Base-by-base conservation (phyloP, 2,329 filamentous ascomycete species). In the Akanthomyces muscarius region DNA sequence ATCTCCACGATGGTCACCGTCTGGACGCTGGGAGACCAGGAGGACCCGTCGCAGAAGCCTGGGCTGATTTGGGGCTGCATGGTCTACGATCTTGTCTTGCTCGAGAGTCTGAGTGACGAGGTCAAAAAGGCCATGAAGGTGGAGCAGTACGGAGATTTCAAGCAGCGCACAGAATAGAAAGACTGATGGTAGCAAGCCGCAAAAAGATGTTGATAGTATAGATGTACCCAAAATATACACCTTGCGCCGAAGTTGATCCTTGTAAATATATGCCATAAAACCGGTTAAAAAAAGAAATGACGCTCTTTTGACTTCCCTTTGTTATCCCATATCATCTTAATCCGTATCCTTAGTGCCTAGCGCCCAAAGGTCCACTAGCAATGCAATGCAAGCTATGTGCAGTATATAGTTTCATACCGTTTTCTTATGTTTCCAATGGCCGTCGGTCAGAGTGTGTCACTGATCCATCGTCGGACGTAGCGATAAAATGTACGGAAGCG, bases 401-500 rank as follows among this genome's bases (percentile, higher is more conserved):
- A 36, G 10, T 44, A 44, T 44, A 11, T 36, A 11, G 16, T 16
- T 41, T n/a, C 25, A 36, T 21, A 54, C 30, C 1, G 25, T 42
- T 44, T 61, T n/a, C 51, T n/a, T 18, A 11, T n/a, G 28, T 18
- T 13, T 36, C 50, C 23, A 11, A 18, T 5, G 6, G 13, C n/a
- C 8, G 7, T 14, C 8, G 33, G 8, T 11, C 25, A 51, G 16
- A 2, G 10, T 30, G 30, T 33, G 18, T 56, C 52, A 66, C 23
- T 63, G 66, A 28, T 69, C 73, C 4, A 69, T 61, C n/a, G 74
- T 74, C 7, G 71, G 68, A 44, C 69, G 66, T 50, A 77, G 64
- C 38, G 72, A 73, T 45, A 80, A 69, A 16, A 78, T 73, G 63
- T 78, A 80, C 3, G 74, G 74, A 5, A 76, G 65, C 11, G 69